phyloP scores from a whole-genome alignment of 129 eudicot genomes.

The Chrysanthemum makinoi region DNA sequence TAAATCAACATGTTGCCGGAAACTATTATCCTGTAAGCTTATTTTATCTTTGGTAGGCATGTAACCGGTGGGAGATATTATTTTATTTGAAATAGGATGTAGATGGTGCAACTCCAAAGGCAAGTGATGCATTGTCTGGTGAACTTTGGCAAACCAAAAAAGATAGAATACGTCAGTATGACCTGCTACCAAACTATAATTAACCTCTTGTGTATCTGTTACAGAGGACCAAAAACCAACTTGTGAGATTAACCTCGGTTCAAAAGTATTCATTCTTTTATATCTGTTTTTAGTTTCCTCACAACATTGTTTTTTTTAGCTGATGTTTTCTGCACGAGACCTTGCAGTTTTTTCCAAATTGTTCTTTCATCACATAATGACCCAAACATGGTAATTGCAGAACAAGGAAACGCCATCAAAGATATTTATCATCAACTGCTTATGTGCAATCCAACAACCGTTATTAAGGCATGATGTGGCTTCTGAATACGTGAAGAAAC shows the following conservation, averaged over 20 bases:
- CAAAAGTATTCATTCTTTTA: no score
- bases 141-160: slow-evolving; percentile 94
- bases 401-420: slow-evolving; percentile 75
- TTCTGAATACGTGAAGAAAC: slow-evolving; percentile 63
- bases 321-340: background rate
- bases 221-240: no score
- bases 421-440: slow-evolving; percentile 90
- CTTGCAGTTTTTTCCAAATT: background rate
- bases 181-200: no score
- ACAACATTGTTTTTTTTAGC: background rate
- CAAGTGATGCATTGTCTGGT: slow-evolving; percentile 93
- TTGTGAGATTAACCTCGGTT: no score
- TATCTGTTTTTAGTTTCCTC: background rate
- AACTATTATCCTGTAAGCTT: slow-evolving; percentile 95
- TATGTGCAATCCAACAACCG: slow-evolving; percentile 89
- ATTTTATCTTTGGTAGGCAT: slow-evolving; percentile 4
- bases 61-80: slow-evolving; percentile 7
- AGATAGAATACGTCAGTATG: slow-evolving; percentile 65
- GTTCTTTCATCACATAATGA: slow-evolving; percentile 3
- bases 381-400: slow-evolving; percentile 39
- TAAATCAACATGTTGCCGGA: slow-evolving; percentile 92
- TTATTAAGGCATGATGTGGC: slow-evolving; percentile 63
- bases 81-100: slow-evolving; percentile 44
- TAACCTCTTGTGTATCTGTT: no score
- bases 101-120: slow-evolving; percentile 77